Base-by-base conservation (phyloP, 2,329 filamentous ascomycete species). In the Hypoxylon sp. region DNA sequence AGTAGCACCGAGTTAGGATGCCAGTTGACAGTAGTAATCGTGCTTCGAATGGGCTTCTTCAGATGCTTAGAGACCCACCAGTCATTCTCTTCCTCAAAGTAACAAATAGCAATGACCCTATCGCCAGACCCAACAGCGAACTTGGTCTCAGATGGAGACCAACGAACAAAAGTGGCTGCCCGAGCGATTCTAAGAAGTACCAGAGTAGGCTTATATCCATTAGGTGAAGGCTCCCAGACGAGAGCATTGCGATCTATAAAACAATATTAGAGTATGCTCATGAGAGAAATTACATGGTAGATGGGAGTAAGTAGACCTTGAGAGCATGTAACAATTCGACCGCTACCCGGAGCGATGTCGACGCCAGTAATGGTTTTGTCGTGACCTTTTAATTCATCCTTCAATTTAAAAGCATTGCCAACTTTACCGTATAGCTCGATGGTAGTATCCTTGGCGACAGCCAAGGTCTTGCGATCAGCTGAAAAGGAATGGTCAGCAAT, bases 51-150 rank as follows among this genome's bases (percentile, higher is more conserved):
- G 19, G 96, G 96, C 88, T 98, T 99, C 89, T 98, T 98, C 78
- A 99, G 84, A 83, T 99, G 96, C 87, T 99, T 99, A 39, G 94
- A 98, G 46, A 99, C 95, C 96, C 96, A 99, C 96, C 96, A 99
- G 85, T 99, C 94, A 82, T 99, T 98, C 82, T 99, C 96, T 80
- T 97, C 93, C 79, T 99, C 96, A 76, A 99, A 99, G 85, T 98
- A 98, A 86, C 96, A 99, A 74, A 98, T 88, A 44, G 96, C 94
- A 76, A 99, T 97, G 72, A 97, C 92, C 71, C 96, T 91, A 75
- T 97, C 96, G 69, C 96, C 96, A 29, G 94, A 98, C 67, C 96
- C 96, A 26, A 98, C 96, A 59, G 96, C 96, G 80, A 99, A 99
- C 83, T 99, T 99, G 80, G 91, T 92, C 86, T 99, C 96, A 22